These are phyloP conservation scores for Talaromyces stipitatus DNA, from an alignment of 495 filamentous ascomycete species.

Conservation along the genomic window DNA sequence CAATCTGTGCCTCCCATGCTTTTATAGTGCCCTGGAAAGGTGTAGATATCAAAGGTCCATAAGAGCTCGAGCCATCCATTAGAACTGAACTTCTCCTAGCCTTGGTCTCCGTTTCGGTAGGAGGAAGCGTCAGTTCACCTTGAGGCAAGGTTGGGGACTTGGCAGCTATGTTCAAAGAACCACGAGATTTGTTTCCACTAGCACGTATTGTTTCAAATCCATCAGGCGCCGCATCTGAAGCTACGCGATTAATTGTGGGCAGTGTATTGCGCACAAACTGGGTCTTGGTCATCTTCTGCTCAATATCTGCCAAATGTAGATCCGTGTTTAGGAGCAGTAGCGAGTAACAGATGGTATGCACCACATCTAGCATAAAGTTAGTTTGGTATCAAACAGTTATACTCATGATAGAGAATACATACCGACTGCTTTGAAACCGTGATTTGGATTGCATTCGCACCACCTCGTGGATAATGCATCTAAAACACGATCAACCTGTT, in stretches of 20 bases:
- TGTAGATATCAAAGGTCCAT: conserved; percentile 63
- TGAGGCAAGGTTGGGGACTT: conserved; percentile 22
- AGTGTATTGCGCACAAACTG: conserved; percentile 97
- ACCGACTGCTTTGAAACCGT: conserved; percentile 89
- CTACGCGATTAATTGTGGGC: conserved; percentile 73
- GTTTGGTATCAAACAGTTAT: conserved; percentile 10
- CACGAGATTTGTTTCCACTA: conserved; percentile 15
- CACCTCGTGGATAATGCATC: conserved; percentile 80
- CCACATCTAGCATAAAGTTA: conserved; percentile 64
- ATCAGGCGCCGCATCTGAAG: conserved; percentile 61
- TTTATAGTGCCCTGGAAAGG: conserved; percentile 70
- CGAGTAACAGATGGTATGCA: conserved; percentile 96
- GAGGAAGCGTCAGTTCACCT: neutral
- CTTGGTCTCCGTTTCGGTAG: neutral
- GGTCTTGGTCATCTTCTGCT: conserved; percentile 87
- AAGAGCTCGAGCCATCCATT: conserved; percentile 13
- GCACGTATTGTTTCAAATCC: conserved; percentile 51
- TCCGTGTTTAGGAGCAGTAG: conserved; percentile 94
- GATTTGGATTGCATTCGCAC: conserved; percentile 90
- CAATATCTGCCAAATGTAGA: conserved; percentile 87
- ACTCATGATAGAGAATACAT: conserved; percentile 20
- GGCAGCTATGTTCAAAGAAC: conserved; percentile 18
- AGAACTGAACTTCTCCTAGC: conserved; percentile 1
- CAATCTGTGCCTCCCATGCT: conserved; percentile 85
- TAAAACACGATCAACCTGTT: conserved; percentile 92